Base-by-base conservation (phyloP, 495 filamentous ascomycete species). In the Lasiosphaeria miniovina region DNA sequence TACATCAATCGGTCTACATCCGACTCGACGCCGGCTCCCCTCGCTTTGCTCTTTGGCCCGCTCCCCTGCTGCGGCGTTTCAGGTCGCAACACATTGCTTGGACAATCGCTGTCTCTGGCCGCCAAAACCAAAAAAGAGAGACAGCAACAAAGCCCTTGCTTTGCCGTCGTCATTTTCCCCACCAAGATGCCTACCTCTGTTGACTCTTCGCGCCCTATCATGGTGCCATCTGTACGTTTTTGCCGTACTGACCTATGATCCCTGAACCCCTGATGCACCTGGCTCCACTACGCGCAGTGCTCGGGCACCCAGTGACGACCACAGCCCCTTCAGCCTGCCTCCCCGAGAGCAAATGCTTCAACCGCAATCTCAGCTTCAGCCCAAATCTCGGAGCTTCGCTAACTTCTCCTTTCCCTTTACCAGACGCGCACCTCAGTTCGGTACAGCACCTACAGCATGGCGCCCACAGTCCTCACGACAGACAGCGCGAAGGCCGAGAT, bases 401-500 rank as follows among this genome's bases (percentile, higher is more conserved):
- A 51, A 58, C 57, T 34, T 58, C 17, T 50, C 15, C 24, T 38
- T 15, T 46, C 58, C 55, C 17, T 32, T 49, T 24, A 36, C 40
- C 61, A 66, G 81, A 86, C 80, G 65, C 88, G 88, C 66, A 81
- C 83, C 61, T 91, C 89, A 4, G 84, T 88, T 67, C 86, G 92
- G 68, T 86, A 89, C 74, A 93, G 89, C 70, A 92, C 89, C 57
- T 88, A 91, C 74, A 90, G 86, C 79, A 82, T 83, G 61, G 80
- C 84, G 49, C 88, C 89, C 32, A 91, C 89, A 58, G 71, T 93
- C 55, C 82, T 90, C 57, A 82, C 79, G 54, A 80, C 71, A 38
- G 82, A 85, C 65, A 85, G 84, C 52, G 83, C 83, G 58, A 80
- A 82, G 10, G 82, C 85, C 49, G 90, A 96, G 65, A 91, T 96